phyloP scores from a whole-genome alignment of 2,329 filamentous ascomycete genomes.

The Calonectria hawksworthii region DNA sequence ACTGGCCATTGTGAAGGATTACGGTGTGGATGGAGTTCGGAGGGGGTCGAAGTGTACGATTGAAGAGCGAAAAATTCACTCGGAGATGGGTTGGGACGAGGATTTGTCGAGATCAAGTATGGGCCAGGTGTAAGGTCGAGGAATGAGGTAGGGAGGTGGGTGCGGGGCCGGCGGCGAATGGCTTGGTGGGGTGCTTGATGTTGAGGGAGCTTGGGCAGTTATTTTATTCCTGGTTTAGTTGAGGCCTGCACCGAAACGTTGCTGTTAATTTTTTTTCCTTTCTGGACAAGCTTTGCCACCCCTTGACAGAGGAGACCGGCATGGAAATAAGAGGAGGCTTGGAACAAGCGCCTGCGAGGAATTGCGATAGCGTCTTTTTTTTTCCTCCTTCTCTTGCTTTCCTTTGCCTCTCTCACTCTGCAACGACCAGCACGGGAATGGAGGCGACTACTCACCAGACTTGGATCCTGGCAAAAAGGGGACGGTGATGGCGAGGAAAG shows the following conservation, averaged over 20 bases:
- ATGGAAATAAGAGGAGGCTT: not conserved
- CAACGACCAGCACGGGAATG: not conserved
- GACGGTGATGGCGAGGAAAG: not conserved
- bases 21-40: slow-evolving; percentile 22
- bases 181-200: slow-evolving; percentile 28
- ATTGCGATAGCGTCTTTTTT: not conserved
- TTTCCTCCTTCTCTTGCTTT: not conserved
- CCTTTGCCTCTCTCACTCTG: not conserved
- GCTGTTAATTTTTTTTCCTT: slow-evolving; percentile 2
- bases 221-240: slow-evolving; percentile 6
- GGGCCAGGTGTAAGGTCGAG: slow-evolving; percentile 21
- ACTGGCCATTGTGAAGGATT: slow-evolving; percentile 72
- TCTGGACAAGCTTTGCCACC: slow-evolving; percentile 7
- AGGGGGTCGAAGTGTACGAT: slow-evolving; percentile 19
- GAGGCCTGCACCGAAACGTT: slow-evolving; percentile 6
- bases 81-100: slow-evolving; percentile 27
- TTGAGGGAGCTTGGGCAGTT: slow-evolving; percentile 9
- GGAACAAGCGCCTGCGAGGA: not conserved
- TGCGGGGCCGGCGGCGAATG: slow-evolving; percentile 39
- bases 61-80: slow-evolving; percentile 16
- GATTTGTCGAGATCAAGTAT: slow-evolving; percentile 35
- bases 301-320: not conserved
- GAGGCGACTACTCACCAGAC: not conserved
- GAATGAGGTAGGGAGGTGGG: slow-evolving; percentile 38
- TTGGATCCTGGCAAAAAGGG: slow-evolving; percentile 6